These are phyloP conservation scores for Rutidosis leptorrhynchoides DNA, from an alignment of 129 eudicot species.

Conservation along the genomic window DNA sequence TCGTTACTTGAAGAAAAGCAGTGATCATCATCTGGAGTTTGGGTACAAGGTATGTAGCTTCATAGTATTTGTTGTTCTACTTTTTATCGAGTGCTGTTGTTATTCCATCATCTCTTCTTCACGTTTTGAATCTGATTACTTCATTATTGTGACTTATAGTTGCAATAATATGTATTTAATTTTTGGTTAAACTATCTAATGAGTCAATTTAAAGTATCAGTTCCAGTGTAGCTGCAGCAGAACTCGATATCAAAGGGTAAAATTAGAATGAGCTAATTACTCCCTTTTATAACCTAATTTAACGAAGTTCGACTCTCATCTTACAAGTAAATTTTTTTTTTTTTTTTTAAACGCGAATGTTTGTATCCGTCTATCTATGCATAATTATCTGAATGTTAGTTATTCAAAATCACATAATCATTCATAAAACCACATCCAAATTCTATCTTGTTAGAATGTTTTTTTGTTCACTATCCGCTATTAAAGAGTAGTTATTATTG, in stretches of 20 bases:
- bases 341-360: too few species aligned
- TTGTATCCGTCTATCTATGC: neutral
- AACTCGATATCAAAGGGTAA: neutral
- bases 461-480: neutral
- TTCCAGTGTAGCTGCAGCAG: neutral
- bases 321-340: too few species aligned
- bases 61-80: neutral
- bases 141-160: neutral
- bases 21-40: constrained; percentile 91
- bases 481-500: neutral
- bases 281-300: too few species aligned
- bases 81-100: neutral
- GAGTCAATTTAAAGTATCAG: neutral
- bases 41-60: constrained; percentile 69
- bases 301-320: too few species aligned
- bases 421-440: too few species aligned
- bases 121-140: neutral
- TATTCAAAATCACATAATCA: neutral
- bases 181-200: neutral
- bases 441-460: too few species aligned
- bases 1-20: constrained; percentile 93
- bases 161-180: neutral
- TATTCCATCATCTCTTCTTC: neutral
- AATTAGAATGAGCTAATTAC: neutral
- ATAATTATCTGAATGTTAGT: neutral